These are phyloP conservation scores for Penicillium canariense DNA, from an alignment of 495 filamentous ascomycete genomes.

Conservation along the genomic window DNA sequence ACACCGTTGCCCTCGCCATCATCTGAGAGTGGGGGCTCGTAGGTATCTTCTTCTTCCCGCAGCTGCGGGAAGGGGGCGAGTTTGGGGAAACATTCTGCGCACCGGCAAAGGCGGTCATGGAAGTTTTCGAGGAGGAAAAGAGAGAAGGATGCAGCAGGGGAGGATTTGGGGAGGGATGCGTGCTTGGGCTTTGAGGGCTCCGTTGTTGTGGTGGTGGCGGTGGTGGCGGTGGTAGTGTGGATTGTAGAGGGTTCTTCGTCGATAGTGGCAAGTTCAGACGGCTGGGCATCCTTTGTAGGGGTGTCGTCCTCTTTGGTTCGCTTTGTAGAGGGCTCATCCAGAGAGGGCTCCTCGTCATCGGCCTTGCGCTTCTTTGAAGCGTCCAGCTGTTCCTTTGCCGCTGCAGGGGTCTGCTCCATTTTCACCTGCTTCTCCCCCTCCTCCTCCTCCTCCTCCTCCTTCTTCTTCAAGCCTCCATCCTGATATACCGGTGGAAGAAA, in stretches of 20 bases:
- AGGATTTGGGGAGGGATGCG: slow-evolving; percentile 41
- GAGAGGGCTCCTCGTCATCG: slow-evolving; percentile 48
- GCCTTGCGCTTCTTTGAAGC: slow-evolving; percentile 73
- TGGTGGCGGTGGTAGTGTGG: not conserved
- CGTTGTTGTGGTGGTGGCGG: slow-evolving; percentile 2
- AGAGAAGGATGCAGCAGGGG: slow-evolving; percentile 61
- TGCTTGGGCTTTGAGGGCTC: slow-evolving; percentile 41
- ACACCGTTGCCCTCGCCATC: slow-evolving; percentile 44
- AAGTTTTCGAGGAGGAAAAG: slow-evolving; percentile 77
- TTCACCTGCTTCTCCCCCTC: not conserved
- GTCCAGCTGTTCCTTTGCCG: slow-evolving; percentile 15
- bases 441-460: not conserved
- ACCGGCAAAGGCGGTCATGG: slow-evolving; percentile 75
- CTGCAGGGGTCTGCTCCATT: not conserved
- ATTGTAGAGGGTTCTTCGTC: slow-evolving; percentile 22
- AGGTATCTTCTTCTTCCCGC: slow-evolving; percentile 88
- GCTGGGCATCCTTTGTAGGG: slow-evolving; percentile 1
- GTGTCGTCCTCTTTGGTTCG: slow-evolving; percentile 50
- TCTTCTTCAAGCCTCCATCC: slow-evolving; percentile 27
- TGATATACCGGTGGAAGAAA: slow-evolving; percentile 72
- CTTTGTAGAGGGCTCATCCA: slow-evolving; percentile 52
- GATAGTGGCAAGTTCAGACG: slow-evolving; percentile 22
- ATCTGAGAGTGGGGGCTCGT: slow-evolving; percentile 81
- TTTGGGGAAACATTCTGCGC: slow-evolving; percentile 70
- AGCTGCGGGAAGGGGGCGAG: slow-evolving; percentile 70